These are phyloP conservation scores for Cryptosporidium parvum DNA, from an alignment of 169 alveolate species.

Conservation along the genomic window DNA sequence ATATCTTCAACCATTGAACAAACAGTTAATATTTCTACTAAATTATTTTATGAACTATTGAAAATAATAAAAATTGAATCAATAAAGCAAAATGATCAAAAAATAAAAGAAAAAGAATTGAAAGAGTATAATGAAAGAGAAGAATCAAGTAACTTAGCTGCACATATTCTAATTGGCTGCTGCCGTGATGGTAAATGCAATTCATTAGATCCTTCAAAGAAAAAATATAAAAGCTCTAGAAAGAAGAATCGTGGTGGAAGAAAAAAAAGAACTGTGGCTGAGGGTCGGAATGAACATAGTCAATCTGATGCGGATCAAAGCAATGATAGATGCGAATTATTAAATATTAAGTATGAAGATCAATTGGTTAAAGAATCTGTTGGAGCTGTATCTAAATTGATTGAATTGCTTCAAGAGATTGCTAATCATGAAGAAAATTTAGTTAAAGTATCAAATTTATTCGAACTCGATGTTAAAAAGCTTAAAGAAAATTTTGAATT, in stretches of 20 bases:
- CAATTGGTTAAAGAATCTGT: neutral
- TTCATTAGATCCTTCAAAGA: slow-evolving; percentile 11
- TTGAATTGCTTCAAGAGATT: too few species aligned
- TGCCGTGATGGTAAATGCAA: slow-evolving; percentile 2
- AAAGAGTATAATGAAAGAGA: neutral
- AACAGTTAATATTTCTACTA: too few species aligned
- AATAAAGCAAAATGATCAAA: neutral
- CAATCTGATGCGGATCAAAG: neutral
- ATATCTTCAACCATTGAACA: too few species aligned
- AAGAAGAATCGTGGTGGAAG: neutral
- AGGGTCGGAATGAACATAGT: neutral
- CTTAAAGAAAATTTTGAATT: too few species aligned
- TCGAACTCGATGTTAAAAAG: too few species aligned
- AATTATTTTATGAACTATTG: too few species aligned
- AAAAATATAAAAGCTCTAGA: neutral
- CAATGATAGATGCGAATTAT: neutral
- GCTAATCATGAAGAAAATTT: neutral
- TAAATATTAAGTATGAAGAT: neutral
- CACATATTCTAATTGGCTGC: neutral
- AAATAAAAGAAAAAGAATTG: neutral
- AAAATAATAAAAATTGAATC: too few species aligned
- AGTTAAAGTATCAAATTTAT: too few species aligned
- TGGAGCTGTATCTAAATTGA: too few species aligned
- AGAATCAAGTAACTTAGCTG: neutral
- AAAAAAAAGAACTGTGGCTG: neutral